Base-by-base conservation (phyloP, 1,284 basidiomycete species). In the Ceratobasidium sp. region DNA sequence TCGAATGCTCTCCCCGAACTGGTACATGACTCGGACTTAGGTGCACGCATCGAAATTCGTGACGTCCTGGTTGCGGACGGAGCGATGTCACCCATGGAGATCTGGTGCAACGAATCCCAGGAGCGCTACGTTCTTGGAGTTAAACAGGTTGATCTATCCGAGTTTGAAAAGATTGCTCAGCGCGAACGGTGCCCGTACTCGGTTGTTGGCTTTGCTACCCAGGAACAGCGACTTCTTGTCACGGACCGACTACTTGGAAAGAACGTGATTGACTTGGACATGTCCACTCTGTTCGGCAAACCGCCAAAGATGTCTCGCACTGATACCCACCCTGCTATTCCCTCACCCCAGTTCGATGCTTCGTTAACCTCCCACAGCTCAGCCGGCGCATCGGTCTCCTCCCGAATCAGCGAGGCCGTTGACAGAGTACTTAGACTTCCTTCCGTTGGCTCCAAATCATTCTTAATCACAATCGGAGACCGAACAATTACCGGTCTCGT, bases 41-140 rank as follows among this genome's bases (percentile, higher is more conserved):
- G 97, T 31, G 97, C 93, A 1, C 84, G 78, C n/a, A 96, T 98
- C 76, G 96, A 99, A 82, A 95, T 99, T 75, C 85, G 96, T 20
- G 92, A 98, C 74, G 89, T 99, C 7, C 86, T 93, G 29, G 87
- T 98, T 52, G 96, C 94, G 42, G 97, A 99, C 78, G 84, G 86
- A 34, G 89, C 90, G 53, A 94, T 99, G 93, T 96, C 93, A 8
- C 97, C 96, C 0, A 98, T 99, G 95, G 96, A 98, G 81, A 98
- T 99, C 71, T 99, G 96, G 96, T 99, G 97, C 79, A 99, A 99
- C 80, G 97, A 99, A 81, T 93, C 90, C 73, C 96, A 99, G 81
- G 96, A 99, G 77, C 89, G 97, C 50, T 99, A 99, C 77, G 97
- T 99, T 35, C 85, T 99, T 34, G 97, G 94, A 17, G 85, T 97